phyloP scores from a whole-genome alignment of 306 rosid species.

The Cicer cuneatum region DNA sequence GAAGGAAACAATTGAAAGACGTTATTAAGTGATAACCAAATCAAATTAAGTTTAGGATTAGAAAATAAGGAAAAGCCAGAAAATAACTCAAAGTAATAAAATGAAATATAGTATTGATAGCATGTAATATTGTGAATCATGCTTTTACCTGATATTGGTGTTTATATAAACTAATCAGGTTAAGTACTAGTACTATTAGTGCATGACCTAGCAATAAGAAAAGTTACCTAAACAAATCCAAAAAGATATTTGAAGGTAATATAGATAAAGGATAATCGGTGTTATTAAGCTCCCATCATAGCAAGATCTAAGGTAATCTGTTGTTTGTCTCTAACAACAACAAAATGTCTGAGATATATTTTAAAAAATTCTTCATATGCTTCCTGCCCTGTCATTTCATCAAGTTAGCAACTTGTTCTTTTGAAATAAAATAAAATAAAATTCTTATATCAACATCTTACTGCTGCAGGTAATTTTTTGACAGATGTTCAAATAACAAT shows the following conservation, averaged over 20 bases:
- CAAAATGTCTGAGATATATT: conserved; percentile 13
- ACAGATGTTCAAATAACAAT: conserved; percentile 96
- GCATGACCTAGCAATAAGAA: not conserved
- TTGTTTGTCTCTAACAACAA: no score
- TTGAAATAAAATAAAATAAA: not conserved
- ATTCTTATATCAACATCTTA: conserved; percentile 69
- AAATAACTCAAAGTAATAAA: conserved; percentile 13
- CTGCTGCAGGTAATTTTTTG: conserved; percentile 90
- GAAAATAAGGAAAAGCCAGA: not conserved
- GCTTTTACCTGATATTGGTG: conserved; percentile 7
- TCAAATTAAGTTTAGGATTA: not conserved
- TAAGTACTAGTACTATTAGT: not conserved
- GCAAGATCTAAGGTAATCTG: no score
- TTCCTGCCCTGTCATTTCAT: conserved; percentile 40
- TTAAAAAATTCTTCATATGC: conserved; percentile 14
- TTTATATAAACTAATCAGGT: not conserved
- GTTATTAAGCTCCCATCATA: not conserved
- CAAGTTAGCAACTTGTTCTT: conserved; percentile 6
- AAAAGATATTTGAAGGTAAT: not conserved
- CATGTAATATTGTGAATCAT: not conserved
- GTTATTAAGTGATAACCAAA: no score
- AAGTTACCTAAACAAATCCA: not conserved
- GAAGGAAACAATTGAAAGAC: no score
- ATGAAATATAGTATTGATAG: conserved; percentile 2
- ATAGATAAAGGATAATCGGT: not conserved